These are phyloP conservation scores for Pterocarpus santalinus DNA, from an alignment of 306 rosid genomes.

Conservation along the genomic window DNA sequence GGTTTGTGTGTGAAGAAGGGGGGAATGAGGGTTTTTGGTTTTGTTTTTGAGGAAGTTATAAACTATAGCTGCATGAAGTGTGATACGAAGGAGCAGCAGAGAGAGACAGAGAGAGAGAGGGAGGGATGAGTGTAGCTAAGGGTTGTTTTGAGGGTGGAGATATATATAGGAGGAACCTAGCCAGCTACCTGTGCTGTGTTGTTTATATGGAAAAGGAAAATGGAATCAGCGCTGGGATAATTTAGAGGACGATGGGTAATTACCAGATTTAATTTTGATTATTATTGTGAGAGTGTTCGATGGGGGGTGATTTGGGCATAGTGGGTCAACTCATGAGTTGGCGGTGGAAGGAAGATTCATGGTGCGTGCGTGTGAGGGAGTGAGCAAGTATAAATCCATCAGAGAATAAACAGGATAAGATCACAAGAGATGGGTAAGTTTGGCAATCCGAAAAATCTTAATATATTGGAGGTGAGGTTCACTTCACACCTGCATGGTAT, in stretches of 20 bases:
- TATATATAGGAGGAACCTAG: background rate
- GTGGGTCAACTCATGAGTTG: background rate
- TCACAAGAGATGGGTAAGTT: background rate
- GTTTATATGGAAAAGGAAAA: background rate
- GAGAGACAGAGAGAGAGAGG: background rate
- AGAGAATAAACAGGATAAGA: background rate
- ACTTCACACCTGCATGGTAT: background rate
- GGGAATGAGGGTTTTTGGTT: background rate
- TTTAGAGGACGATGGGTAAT: background rate
- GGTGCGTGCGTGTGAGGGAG: background rate
- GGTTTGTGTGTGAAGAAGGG: conserved; percentile 5
- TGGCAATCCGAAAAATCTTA: background rate
- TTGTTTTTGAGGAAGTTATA: background rate
- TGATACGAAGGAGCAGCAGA: background rate
- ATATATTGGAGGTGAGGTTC: background rate
- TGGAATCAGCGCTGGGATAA: background rate
- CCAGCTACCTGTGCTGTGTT: background rate
- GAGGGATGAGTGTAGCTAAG: background rate
- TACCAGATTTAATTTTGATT: background rate
- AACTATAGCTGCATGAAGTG: background rate
- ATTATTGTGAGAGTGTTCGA: background rate
- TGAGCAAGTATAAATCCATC: background rate
- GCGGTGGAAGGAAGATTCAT: background rate
- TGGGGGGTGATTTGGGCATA: background rate
- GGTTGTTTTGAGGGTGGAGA: background rate